Evolutionary conservation across 2,329 filamentous ascomycete genomes (phyloP), one percentile per base, ranked within the genome.

Genomic region (Scortechinia acanthostroma): DNA sequence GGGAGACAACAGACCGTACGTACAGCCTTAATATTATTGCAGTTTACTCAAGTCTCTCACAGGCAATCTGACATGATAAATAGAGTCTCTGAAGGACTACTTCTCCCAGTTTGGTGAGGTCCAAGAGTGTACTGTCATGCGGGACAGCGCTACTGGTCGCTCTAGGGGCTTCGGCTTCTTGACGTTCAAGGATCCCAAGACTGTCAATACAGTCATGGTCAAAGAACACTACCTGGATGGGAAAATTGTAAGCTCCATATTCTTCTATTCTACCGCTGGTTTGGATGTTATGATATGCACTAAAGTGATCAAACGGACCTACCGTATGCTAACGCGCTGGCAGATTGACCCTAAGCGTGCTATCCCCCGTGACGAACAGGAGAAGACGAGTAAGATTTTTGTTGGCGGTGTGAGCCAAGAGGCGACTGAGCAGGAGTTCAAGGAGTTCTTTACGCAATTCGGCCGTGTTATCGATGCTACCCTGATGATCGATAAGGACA

Each of bases 401-500:
- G 93, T 98, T 19, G 93, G 93, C 22, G 93, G 93, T 58, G 93
- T 98, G 46, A 95, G 88, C 63, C 93, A 97, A 67, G 93, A 98
- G 58, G 93, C 91, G 0, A 96, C 89, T 1, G 93, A 98, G 58
- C 84, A 91, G 50, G 90, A 97, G 60, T 98, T 98, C 63, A 90
- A 89, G 59, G 85, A 93, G 48, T 98, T 95, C 67, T 98, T 98
- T 68, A 89, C 87, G 58, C 88, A 95, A 58, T 98, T 97, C 56
- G 93, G 93, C 21, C 84, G 91, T 49, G 93, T 98, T 17, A 85
- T 98, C 30, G 93, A 98, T 66, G 93, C 93, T 2, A 98, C 93
- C 0, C 80, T 98, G 2, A 98, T 98, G 93, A 98, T 98, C 83
- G 93, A 98, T 63, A 98, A 98, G 67, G 93, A 98, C 63, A 98